Base-by-base conservation (phyloP, 75 land plant species). In the Adiantum capillusveneris region DNA sequence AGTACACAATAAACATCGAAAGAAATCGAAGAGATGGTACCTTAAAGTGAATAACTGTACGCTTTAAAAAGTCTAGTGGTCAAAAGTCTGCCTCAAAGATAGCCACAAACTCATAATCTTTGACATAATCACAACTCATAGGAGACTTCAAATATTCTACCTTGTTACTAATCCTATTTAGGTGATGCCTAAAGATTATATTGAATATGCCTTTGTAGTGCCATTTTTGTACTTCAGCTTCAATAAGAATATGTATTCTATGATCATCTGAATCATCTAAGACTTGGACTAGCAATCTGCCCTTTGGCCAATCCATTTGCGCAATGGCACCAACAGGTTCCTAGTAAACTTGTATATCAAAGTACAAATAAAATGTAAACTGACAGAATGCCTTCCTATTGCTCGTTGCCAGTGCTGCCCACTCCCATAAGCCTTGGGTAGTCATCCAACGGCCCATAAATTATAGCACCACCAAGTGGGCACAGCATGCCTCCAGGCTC, bases 141-240 rank as follows among this genome's bases (percentile, higher is more conserved):
- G 89, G 78, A 39, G 89, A 76, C 29, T 73, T 79, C 12, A 86
- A 71, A 58, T 86, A 74, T 1, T 86, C 78, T 18, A 83, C 89
- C 66, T 86, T 86, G 62, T 85, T 82, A 7, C 89, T 80, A 27
- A 72, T 83, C 37, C 78, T 62, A 27, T 75, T 55, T 30, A 71
- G 44, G 34, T 85, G 69, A 36, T 82, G 89, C 50, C 80, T 49
- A 56, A 82, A 85, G 12, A 79, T 11, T 30, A 85, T 79, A 71
- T 82, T 76, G 11, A 79, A 59, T n/a, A n/a, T 65, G 1, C 86
- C 86, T 64, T 82, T 82, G 36, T 75, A 53, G 6, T 30, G 60
- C 89, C 89, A 79, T 29, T 57, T 52, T 0, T 39, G 55, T 5
- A 79, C 83, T 58, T 82, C 85, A 31, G 62, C 66, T 67, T 74